These are phyloP conservation scores for Musa troglodytarum DNA, from an alignment of 176 grass and related monocot species.

Conservation along the genomic window DNA sequence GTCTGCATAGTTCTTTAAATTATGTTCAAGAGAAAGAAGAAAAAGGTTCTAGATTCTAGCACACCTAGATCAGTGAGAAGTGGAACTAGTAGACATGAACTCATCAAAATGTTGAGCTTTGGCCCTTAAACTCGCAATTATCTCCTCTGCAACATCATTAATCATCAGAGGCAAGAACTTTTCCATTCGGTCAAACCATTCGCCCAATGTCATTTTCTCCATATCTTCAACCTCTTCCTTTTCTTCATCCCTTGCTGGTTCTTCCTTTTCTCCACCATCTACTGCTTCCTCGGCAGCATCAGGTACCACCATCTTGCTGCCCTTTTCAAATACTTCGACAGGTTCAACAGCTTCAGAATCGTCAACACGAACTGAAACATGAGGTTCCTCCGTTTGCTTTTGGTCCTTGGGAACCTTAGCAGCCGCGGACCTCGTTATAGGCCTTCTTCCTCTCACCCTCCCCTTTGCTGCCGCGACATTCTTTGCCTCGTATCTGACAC, in stretches of 20 bases:
- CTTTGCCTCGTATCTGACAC: background rate
- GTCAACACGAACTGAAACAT: background rate
- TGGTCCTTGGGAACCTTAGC: slow-evolving; percentile 20
- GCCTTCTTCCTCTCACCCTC: slow-evolving; percentile 16
- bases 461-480: background rate
- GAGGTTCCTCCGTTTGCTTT: slow-evolving; percentile 2
- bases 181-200: slow-evolving; percentile 70
- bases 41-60: background rate
- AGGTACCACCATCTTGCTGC: background rate
- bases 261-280: slow-evolving; percentile 14
- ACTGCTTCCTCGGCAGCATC: slow-evolving; percentile 2
- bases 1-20: background rate
- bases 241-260: background rate
- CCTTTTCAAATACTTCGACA: background rate
- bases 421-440: background rate
- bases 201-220: slow-evolving; percentile 62
- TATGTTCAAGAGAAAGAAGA: background rate
- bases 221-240: slow-evolving; percentile 18
- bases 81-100: slow-evolving; percentile 25
- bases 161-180: slow-evolving; percentile 37
- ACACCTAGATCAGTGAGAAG: background rate
- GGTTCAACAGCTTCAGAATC: slow-evolving; percentile 10
- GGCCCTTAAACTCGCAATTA: slow-evolving; percentile 35
- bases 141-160: slow-evolving; percentile 39
- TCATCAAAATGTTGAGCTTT: slow-evolving; percentile 29